Base-by-base conservation (phyloP, 2,329 filamentous ascomycete species). In the Onygenales sp. region DNA sequence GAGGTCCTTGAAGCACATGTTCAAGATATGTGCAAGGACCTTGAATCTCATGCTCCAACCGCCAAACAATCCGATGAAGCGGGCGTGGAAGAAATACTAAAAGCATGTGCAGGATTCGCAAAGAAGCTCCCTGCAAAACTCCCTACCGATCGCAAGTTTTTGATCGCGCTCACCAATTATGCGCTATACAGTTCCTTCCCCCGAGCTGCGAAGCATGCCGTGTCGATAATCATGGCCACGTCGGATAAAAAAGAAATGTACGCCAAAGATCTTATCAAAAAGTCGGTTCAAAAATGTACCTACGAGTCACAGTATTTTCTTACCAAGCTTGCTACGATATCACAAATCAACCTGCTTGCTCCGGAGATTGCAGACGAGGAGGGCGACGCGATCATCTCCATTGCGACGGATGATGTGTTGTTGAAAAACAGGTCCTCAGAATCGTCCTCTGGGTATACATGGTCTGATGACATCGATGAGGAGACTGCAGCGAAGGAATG, bases 1-100 rank as follows among this genome's bases (percentile, higher is more conserved):
- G 87, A 92, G 54, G 83, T 97, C 7, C 90, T 98, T 73, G 92
- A 93, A 65, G 87, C 88, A 1, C 92, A 97, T 60, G 87, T 96
- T 5, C 87, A 89, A 56, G 90, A 95, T 57, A 81, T 98, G 46
- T 95, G 91, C 72, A 89, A 88, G 64, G 85, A 90, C 54, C 79
- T 98, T 14, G 82, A 90, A 58, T 82, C 88, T 31, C 85, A 91
- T 62, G 86, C 88, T 1, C 93, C 93, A 0, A 84, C 82, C 3
- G 77, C 81, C 17, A 82, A 76, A 14, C 81, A 80, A 51, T 65
- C 78, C 1, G 91, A 91, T 57, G 86, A 92, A 51, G 69, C 82
- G 1, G 78, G 81, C 2, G 85, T 88, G n/a, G 88, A 93, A 10
- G 88, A 96, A 63, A 92, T 92, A 2, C 77, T 98, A 54, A 96